These are phyloP conservation scores for Hericium coralloides DNA, from an alignment of 768 basidiomycete species.

Conservation along the genomic window DNA sequence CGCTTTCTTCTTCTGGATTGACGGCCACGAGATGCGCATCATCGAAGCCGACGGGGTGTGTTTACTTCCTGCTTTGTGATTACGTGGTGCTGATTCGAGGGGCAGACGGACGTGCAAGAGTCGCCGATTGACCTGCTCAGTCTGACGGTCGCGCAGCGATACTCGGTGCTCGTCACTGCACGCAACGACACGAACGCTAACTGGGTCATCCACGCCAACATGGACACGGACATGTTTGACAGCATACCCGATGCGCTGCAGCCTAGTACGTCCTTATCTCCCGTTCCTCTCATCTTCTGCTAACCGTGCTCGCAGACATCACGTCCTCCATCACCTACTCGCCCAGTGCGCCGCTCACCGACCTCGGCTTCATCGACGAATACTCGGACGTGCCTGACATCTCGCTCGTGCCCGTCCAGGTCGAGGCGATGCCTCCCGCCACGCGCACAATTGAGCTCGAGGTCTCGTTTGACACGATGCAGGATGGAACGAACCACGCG, in stretches of 20 bases:
- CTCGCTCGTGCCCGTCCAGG: conserved; percentile 52
- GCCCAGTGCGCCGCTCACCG: conserved; percentile 38
- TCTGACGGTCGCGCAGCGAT: conserved; percentile 83
- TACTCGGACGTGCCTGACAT: conserved; percentile 64
- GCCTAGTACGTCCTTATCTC: conserved; percentile 46
- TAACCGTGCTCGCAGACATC: conserved; percentile 45
- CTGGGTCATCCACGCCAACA: conserved; percentile 86
- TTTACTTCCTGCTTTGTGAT: conserved; percentile 4
- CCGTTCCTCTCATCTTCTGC: not conserved
- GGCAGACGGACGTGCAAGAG: conserved; percentile 68
- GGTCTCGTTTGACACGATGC: conserved; percentile 75
- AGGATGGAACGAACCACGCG: conserved; percentile 79
- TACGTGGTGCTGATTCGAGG: not conserved
- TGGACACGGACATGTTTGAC: conserved; percentile 91
- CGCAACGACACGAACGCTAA: conserved; percentile 74
- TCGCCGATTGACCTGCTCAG: conserved; percentile 63
- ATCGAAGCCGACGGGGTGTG: conserved; percentile 80
- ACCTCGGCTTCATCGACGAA: conserved; percentile 41
- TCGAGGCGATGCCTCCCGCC: conserved; percentile 37
- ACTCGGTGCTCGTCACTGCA: conserved; percentile 87
- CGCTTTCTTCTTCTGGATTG: conserved; percentile 82
- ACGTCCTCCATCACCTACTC: conserved; percentile 81
- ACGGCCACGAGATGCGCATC: conserved; percentile 77
- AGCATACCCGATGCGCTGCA: conserved; percentile 59
- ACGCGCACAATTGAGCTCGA: conserved; percentile 62